Evolutionary conservation across 306 rosid species (phyloP).

Genomic region (Hippophae gyantsensis): DNA sequence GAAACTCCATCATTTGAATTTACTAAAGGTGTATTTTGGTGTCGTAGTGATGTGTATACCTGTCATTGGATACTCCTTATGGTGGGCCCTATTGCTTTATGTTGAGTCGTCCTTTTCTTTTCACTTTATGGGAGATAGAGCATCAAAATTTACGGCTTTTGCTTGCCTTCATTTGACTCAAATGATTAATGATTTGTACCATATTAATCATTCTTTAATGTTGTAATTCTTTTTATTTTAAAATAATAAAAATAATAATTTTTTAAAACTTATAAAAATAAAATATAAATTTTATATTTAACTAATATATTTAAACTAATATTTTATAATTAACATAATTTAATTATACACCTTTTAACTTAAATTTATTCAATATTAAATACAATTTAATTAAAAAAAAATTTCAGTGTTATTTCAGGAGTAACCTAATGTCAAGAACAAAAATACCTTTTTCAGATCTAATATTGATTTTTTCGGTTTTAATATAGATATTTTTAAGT

Average conservation of each 20-base stretch:
- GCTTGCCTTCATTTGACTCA: constrained; percentile 54
- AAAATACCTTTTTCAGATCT: too few relatives aligned
- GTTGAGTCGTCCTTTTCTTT: not conserved
- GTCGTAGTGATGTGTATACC: constrained; percentile 19
- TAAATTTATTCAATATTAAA: too few relatives aligned
- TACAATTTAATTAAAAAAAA: too few relatives aligned
- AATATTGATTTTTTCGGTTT: too few relatives aligned
- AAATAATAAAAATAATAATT: too few relatives aligned
- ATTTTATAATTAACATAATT: too few relatives aligned
- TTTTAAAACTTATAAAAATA: too few relatives aligned
- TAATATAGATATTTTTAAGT: too few relatives aligned
- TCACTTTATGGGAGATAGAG: not conserved
- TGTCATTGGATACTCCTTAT: constrained; percentile 22
- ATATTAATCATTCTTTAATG: constrained; percentile 24
- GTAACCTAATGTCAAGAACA: too few relatives aligned
- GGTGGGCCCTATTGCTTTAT: constrained; percentile 15
- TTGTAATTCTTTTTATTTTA: not conserved
- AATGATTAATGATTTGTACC: constrained; percentile 39
- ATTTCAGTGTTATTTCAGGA: too few relatives aligned
- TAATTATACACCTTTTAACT: too few relatives aligned
- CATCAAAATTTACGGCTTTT: not conserved
- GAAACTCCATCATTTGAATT: constrained; percentile 23
- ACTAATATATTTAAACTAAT: too few relatives aligned
- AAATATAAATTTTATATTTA: not conserved
- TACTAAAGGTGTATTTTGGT: constrained; percentile 31